These are phyloP conservation scores for Exophiala sideris DNA, from an alignment of 2,329 filamentous ascomycete genomes.

Conservation along the genomic window DNA sequence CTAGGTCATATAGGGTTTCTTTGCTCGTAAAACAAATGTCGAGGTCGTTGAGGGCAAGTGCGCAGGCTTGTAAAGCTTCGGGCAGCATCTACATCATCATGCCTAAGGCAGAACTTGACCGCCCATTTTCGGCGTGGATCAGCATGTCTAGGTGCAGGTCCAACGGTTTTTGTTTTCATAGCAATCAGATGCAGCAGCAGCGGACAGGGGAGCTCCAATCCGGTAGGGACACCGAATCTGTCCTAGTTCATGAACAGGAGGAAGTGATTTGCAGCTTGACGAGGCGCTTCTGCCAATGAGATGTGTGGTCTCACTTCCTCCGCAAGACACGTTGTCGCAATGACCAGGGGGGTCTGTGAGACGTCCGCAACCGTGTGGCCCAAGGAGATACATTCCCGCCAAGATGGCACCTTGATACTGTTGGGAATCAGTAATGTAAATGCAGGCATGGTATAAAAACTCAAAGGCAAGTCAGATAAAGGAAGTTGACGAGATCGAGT, in stretches of 20 bases:
- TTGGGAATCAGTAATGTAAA: no score
- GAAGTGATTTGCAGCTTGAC: background rate
- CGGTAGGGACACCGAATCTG: background rate
- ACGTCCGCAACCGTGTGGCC: background rate
- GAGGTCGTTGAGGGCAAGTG: background rate
- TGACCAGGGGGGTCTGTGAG: constrained; percentile 3
- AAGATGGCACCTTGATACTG: background rate
- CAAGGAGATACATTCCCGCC: background rate
- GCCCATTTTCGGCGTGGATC: background rate
- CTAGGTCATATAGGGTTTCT: background rate
- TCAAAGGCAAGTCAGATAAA: no score
- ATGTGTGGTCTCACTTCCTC: background rate
- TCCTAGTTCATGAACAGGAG: background rate
- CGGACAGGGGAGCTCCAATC: background rate
- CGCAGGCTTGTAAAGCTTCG: background rate
- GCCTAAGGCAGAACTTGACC: background rate
- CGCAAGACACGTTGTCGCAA: background rate
- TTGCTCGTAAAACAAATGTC: background rate
- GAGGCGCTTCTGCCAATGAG: background rate
- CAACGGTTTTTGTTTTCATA: background rate
- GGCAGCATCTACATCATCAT: background rate
- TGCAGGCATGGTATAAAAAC: no score
- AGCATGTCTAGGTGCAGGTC: background rate
- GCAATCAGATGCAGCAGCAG: background rate
- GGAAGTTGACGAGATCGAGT: no score